A percentile compares a stretch with the other conserved stretches of the same genome.
Evolutionary conservation across 306 rosid genomes (phyloP).

Genomic region (Vigna reflexopilosa): DNA sequence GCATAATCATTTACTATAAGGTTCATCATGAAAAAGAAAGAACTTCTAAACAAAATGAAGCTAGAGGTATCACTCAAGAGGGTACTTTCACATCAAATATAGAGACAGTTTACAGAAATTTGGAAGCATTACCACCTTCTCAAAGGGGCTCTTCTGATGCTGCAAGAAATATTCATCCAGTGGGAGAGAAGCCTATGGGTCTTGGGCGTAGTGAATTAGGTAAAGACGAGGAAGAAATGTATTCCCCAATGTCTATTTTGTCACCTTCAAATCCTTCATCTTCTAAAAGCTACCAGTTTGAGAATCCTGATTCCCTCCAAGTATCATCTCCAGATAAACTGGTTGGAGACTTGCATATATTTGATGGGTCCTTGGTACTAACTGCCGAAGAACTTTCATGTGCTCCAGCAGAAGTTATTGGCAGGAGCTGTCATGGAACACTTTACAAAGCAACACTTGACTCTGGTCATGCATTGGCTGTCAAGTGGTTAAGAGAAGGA

Average conservation of each 20-base stretch:
- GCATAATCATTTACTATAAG: conserved; percentile 53
- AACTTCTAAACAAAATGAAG: conserved; percentile 48
- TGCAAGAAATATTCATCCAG: conserved; percentile 43
- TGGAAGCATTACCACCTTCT: conserved; percentile 53
- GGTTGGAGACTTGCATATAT: conserved; percentile 72
- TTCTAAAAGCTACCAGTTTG: conserved; percentile 60
- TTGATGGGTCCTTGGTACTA: conserved; percentile 65
- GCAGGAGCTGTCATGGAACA: conserved; percentile 85
- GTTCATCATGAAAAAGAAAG: conserved; percentile 44
- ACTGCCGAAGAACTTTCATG: conserved; percentile 81
- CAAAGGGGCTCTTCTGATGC: conserved; percentile 39
- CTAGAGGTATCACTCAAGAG: conserved; percentile 47
- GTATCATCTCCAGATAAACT: conserved; percentile 67
- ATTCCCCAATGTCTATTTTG: conserved; percentile 63
- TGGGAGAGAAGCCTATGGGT: conserved; percentile 45
- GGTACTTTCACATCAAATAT: conserved; percentile 47
- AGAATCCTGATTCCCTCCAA: conserved; percentile 51
- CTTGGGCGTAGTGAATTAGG: conserved; percentile 43
- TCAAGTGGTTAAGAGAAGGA: conserved; percentile 81
- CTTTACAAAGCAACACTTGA: conserved; percentile 75
- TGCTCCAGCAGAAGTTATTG: conserved; percentile 76
- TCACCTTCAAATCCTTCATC: conserved; percentile 68
- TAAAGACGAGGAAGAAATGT: conserved; percentile 53
- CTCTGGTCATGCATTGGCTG: conserved; percentile 71
- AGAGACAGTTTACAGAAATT: conserved; percentile 49